These are phyloP conservation scores for Glaciozyma martinii DNA, from an alignment of 768 basidiomycete species.

Conservation along the genomic window DNA sequence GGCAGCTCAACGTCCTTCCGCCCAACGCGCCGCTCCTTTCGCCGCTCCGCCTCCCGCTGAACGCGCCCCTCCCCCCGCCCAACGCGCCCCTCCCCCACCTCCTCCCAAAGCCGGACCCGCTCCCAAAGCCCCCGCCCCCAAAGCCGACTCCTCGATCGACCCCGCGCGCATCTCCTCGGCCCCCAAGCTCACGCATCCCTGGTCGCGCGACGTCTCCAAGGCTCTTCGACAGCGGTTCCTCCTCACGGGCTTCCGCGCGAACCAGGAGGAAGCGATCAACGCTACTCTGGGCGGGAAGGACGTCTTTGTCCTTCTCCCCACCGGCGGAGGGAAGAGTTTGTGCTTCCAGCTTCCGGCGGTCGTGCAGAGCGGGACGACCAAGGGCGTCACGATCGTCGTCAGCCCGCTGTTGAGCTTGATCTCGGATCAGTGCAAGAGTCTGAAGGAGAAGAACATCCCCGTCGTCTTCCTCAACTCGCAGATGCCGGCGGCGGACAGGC, in stretches of 20 bases:
- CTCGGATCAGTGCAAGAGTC: constrained; percentile 69
- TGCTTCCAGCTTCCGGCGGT: constrained; percentile 72
- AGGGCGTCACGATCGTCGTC: constrained; percentile 79
- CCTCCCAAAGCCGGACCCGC: background rate
- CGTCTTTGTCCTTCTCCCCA: constrained; percentile 92
- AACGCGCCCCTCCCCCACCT: background rate
- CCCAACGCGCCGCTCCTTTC: background rate
- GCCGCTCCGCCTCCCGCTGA: background rate
- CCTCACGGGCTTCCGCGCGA: constrained; percentile 59
- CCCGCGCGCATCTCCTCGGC: background rate
- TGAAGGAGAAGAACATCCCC: constrained; percentile 57
- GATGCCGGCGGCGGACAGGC: constrained; percentile 38
- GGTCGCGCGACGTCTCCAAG: constrained; percentile 47
- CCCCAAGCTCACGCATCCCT: constrained; percentile 14
- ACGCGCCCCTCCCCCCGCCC: background rate
- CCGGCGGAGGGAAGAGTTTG: constrained; percentile 43
- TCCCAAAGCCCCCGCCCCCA: background rate
- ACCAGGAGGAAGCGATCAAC: constrained; percentile 79
- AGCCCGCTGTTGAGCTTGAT: constrained; percentile 84
- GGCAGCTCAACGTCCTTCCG: background rate
- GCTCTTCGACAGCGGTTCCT: constrained; percentile 56
- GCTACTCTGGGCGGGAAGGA: constrained; percentile 71
- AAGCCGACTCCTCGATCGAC: background rate
- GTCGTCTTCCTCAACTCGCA: constrained; percentile 60
- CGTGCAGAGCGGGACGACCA: constrained; percentile 58